Percentiles rank a stretch among this genome's conserved stretches.
Conservation (phyloP, 2,329 filamentous ascomycete species). For the Coniochaeta ligniaria region DNA sequence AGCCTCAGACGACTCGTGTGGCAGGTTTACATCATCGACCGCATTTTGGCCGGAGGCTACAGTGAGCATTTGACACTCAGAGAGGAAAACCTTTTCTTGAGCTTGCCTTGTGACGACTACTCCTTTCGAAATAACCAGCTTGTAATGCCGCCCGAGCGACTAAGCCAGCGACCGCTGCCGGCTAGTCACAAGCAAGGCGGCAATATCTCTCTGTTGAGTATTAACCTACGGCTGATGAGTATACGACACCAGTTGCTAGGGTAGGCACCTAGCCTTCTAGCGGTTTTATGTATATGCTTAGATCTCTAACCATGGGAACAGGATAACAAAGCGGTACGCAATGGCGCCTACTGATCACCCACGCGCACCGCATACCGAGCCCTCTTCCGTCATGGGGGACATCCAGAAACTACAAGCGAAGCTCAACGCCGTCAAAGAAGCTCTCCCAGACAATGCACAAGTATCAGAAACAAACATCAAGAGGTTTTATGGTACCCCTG, state of each 20-base stretch:
- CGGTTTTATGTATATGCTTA: background rate
- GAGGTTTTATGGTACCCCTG: constrained; percentile 20
- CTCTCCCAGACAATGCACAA: constrained; percentile 23
- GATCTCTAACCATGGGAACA: constrained; percentile 1
- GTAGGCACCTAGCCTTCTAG: constrained; percentile 12
- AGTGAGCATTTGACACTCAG: constrained; percentile 30
- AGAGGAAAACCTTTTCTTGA: constrained; percentile 29
- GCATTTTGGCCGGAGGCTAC: constrained; percentile 29
- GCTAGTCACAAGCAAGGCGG: background rate
- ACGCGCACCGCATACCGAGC: constrained; percentile 18
- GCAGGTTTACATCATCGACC: constrained; percentile 30
- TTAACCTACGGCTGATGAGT: constrained; percentile 24
- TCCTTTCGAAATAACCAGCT: constrained; percentile 22
- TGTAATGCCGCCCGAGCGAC: background rate
- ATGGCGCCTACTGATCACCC: constrained; percentile 11
- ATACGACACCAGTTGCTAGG: constrained; percentile 28
- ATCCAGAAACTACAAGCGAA: constrained; percentile 29
- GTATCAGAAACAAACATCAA: constrained; percentile 25
- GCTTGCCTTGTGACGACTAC: constrained; percentile 25
- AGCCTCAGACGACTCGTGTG: constrained; percentile 27
- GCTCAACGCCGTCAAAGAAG: constrained; percentile 26
- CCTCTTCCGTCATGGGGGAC: constrained; percentile 28
- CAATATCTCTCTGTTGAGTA: background rate
- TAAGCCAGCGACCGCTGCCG: background rate
- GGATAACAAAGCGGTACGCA: constrained; percentile 10